Conservation (phyloP, 305 asterid genomes). For the Caryopteris hybrid region DNA sequence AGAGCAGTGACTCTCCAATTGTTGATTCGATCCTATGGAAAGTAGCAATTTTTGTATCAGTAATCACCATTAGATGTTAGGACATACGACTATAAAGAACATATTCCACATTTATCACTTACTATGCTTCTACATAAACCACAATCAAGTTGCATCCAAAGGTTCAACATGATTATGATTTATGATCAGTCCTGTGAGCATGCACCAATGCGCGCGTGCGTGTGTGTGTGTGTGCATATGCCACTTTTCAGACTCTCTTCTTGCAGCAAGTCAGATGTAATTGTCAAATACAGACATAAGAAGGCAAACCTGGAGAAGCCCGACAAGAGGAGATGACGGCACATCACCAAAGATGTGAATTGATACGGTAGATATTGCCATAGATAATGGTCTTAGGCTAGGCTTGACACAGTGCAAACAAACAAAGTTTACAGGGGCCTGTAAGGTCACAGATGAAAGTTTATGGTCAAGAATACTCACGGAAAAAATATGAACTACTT, state of each 20-base stretch:
- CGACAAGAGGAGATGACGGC: constrained; percentile 94
- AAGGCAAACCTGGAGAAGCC: constrained; percentile 77
- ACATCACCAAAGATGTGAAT: constrained; percentile 95
- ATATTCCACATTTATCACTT: too few species aligned
- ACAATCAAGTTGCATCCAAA: too few species aligned
- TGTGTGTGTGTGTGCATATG: neutral
- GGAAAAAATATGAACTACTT: too few species aligned
- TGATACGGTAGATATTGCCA: constrained; percentile 88
- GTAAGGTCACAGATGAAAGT: constrained; percentile 17
- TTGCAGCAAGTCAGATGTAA: too few species aligned
- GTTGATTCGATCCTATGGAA: constrained; percentile 65
- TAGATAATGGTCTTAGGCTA: constrained; percentile 80
- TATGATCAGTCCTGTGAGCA: too few species aligned
- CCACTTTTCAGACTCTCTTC: too few species aligned
- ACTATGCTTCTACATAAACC: too few species aligned
- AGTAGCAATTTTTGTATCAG: neutral
- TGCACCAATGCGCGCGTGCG: too few species aligned
- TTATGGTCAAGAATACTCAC: neutral
- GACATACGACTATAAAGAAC: too few species aligned
- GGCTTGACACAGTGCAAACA: constrained; percentile 88
- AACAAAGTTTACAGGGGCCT: constrained; percentile 94
- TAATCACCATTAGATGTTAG: neutral
- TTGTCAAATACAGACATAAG: neutral
- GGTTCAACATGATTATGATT: neutral
- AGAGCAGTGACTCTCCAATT: constrained; percentile 89